Conservation (phyloP, 192 early-diverging fungal genomes). For the Entomortierella beljakovae region DNA sequence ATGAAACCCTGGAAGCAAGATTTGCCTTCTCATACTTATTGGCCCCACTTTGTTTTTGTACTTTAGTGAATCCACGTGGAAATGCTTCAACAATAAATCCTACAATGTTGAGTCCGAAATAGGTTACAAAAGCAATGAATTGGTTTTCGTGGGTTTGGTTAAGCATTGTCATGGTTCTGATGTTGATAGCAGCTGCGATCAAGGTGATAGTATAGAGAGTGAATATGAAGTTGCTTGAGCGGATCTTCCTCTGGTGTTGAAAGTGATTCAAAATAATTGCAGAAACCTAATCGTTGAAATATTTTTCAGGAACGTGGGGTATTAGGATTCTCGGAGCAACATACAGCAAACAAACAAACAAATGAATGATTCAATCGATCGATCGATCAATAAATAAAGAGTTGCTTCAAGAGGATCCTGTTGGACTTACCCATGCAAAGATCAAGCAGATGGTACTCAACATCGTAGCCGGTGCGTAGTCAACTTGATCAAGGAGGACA, state of each 20-base stretch:
- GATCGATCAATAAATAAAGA: no score
- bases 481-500: conserved; percentile 4
- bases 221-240: conserved; percentile 32
- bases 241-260: conserved; percentile 32
- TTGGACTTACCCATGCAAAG: conserved; percentile 18
- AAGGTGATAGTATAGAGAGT: conserved; percentile 28
- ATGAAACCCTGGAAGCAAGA: conserved; percentile 18
- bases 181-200: conserved; percentile 39
- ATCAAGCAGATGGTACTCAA: conserved; percentile 25
- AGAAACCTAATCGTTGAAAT: background rate
- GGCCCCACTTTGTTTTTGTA: conserved; percentile 17
- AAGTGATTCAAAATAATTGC: conserved; percentile 33
- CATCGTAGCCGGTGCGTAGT: conserved; percentile 37
- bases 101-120: conserved; percentile 26
- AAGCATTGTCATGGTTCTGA: conserved; percentile 38
- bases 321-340: background rate
- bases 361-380: no score
- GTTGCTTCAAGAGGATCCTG: background rate
- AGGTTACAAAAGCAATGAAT: conserved; percentile 32
- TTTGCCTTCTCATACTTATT: conserved; percentile 41
- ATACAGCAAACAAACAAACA: no score
- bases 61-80: conserved; percentile 13
- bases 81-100: conserved; percentile 26
- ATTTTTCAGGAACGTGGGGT: conserved; percentile 34
- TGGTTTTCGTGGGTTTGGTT: conserved; percentile 8